Base-by-base conservation (phyloP, 805 yeast species). In the Lipomyces japonicus region DNA sequence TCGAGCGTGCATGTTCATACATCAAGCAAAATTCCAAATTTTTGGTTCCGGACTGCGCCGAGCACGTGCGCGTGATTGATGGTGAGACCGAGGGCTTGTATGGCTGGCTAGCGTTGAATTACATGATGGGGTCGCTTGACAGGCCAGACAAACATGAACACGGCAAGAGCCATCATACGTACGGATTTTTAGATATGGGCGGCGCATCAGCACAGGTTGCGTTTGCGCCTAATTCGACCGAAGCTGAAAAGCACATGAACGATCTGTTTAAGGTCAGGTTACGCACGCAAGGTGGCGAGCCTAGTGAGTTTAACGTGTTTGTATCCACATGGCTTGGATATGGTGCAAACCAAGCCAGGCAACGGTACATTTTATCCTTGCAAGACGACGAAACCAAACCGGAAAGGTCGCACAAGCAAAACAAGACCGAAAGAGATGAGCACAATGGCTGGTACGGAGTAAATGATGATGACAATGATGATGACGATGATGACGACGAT, bases 171-270 rank as follows among this genome's bases (percentile, higher is more conserved):
- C 84, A 77, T 60, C 68, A 68, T n/a, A 81, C 95, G 0, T 82
- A 77, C 57, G 98, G 98, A 3, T 91, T 93, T 61, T 84, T 93
- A 91, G 98, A 93, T 67, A 93, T 93, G 98, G 98, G 98, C 14
- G 98, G 98, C 12, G 98, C 98, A 0, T 88, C 96, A 1, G 88
- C 96, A 0, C 98, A 93, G 64, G 79, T 93, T 21, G 95, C 97
- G 6, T 93, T 90, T 74, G 89, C 86, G 6, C 97, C 97, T 0
- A 74, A 76, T 36, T 55, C 62, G 3, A 71, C 75, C n/a, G 89
- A 87, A 53, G 67, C 84, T 5, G 68, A 65, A 23, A 76, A 75
- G 55, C 95, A 88, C 65, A 65, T 69, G 37, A 90, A 90, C 46
- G 95, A 89, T 65, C 74, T 90, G 47, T 78, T 83, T 25, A 75